Conservation (phyloP, 1,139 yeast genomes). For the Debaryomycetaceae sp. region DNA sequence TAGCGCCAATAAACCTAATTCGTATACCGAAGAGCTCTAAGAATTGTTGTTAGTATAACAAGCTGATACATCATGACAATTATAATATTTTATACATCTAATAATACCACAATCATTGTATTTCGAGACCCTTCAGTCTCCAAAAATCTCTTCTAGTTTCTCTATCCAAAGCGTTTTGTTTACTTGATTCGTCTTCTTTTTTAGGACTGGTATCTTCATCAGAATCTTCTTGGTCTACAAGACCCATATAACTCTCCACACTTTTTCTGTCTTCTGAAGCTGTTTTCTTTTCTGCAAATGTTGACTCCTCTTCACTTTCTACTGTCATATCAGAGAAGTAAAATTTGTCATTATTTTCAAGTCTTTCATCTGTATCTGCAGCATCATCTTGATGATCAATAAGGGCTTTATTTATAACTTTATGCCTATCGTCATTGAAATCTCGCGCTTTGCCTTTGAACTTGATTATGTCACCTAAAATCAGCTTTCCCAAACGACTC, state of each 20-base stretch:
- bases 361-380: slow-evolving; percentile 11
- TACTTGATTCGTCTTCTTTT: slow-evolving; percentile 13
- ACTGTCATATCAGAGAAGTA: slow-evolving; percentile 43
- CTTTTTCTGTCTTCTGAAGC: slow-evolving; percentile 13
- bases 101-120: slow-evolving; percentile 7
- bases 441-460: slow-evolving; percentile 75
- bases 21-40: slow-evolving; percentile 4
- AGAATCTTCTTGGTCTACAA: slow-evolving; percentile 6
- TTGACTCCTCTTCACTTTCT: slow-evolving; percentile 32
- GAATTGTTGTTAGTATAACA: slow-evolving; percentile 7
- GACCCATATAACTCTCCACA: slow-evolving; percentile 22
- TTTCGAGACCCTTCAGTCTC: slow-evolving; percentile 43
- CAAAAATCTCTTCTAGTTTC: slow-evolving; percentile 39
- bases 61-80: neutral
- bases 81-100: neutral
- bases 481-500: slow-evolving; percentile 67
- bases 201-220: slow-evolving; percentile 7
- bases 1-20: slow-evolving; percentile 7
- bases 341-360: slow-evolving; percentile 35
- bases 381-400: slow-evolving; percentile 21
- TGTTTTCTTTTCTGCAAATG: slow-evolving; percentile 8
- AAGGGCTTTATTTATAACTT: slow-evolving; percentile 61
- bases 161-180: slow-evolving; percentile 26
- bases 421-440: slow-evolving; percentile 70
- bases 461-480: slow-evolving; percentile 76